Base-by-base conservation (phyloP, 1,284 basidiomycete species). In the Leccinum subfulvum region DNA sequence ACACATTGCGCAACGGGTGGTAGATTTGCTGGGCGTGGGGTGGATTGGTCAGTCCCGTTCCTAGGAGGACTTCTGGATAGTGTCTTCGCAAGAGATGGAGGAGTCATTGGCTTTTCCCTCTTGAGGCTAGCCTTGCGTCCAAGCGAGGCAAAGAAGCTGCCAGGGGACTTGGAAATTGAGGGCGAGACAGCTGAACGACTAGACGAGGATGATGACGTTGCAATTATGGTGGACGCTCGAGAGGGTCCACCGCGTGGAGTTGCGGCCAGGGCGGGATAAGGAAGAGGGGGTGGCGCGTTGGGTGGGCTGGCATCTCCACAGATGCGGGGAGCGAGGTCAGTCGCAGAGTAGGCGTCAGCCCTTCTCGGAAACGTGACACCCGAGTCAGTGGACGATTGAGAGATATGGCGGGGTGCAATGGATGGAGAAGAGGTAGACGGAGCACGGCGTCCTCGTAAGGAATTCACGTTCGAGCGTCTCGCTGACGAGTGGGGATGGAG, bases 311-410 rank as follows among this genome's bases (percentile, higher is more conserved):
- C 79, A 63, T 84, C 80, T 54, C 67, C 71, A 49, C 72, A 74
- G 68, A 60, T 78, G 67, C 83, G 79, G 52, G 80, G 74, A 0
- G 84, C 80, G 23, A 93, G 81, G 72, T 93, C 90, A 0, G 91
- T 92, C 2, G 91, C 91, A 18, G 81, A 80, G 62, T 85, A 88
- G 8, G 91, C 89, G 68, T 93, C 92, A 13, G 86, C 78, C 30
- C 92, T 86, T 49, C 84, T 81, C 9, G 91, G 91, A 75, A 94
- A 94, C 1, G 91, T 91, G 52, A 82, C 82, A 66, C 91, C 88
- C 1, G 91, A 91, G 6, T 84, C 83, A 63, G 86, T 82, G 5
- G 91, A 93, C 0, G 83, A 84, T 51, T 84, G 80, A 11, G 91
- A 92, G 2, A 84, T 80, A 65, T 90, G 86, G 56, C 89, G 81